These are phyloP conservation scores for Nitzschia palea DNA, from an alignment of 108 stramenopile species.

Conservation along the genomic window DNA sequence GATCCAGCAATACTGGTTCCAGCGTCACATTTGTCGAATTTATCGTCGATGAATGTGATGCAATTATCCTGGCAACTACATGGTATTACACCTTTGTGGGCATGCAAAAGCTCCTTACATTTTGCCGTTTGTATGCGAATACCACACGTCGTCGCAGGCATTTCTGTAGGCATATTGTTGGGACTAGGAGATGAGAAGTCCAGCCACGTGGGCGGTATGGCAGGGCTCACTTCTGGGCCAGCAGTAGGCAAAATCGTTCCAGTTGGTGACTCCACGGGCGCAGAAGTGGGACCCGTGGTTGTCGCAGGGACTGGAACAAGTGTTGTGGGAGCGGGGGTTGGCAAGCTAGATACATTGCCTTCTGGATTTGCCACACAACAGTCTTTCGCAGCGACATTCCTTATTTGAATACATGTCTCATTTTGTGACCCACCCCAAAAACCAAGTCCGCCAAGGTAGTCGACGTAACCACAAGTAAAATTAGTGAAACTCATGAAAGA, in stretches of 20 bases:
- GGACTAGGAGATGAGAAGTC: too few species aligned
- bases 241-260: neutral
- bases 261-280: neutral
- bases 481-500: neutral
- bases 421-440: neutral
- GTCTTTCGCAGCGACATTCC: neutral
- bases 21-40: slow-evolving; percentile 15
- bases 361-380: too few species aligned
- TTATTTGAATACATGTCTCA: neutral
- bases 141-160: neutral
- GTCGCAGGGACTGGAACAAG: neutral
- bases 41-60: slow-evolving; percentile 1
- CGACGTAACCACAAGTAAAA: slow-evolving; percentile 1
- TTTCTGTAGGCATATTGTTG: neutral
- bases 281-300: neutral
- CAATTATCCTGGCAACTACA: slow-evolving; percentile 5
- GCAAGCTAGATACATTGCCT: too few species aligned
- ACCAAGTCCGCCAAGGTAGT: neutral
- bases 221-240: neutral
- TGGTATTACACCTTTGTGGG: neutral
- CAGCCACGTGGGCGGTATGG: neutral
- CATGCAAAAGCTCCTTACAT: neutral
- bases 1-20: slow-evolving; percentile 7
- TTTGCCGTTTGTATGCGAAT: slow-evolving; percentile 6
- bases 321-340: too few species aligned